Evolutionary conservation across 495 filamentous ascomycete genomes (phyloP).

Genomic region (Amphirosellinia nigrospora): DNA sequence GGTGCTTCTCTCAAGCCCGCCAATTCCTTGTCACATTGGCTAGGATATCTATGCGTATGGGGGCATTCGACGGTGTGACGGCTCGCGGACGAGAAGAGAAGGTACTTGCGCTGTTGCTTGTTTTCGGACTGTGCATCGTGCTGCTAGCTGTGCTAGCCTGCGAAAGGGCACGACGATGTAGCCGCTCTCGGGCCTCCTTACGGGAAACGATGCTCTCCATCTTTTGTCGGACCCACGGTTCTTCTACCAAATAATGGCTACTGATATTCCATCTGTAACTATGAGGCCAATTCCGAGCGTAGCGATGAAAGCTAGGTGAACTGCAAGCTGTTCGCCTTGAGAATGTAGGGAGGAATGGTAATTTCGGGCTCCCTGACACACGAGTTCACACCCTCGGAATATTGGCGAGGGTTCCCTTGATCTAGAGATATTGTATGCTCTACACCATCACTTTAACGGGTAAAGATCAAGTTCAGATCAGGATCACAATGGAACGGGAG

Average conservation of each 20-base stretch:
- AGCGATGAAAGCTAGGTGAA: background rate
- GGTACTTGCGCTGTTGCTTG: slow-evolving; percentile 43
- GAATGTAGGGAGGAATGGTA: background rate
- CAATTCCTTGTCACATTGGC: slow-evolving; percentile 27
- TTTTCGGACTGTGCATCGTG: slow-evolving; percentile 47
- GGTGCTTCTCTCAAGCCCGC: slow-evolving; percentile 35
- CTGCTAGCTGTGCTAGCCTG: slow-evolving; percentile 48
- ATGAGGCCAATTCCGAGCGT: background rate
- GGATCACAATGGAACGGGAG: background rate
- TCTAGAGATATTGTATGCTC: background rate
- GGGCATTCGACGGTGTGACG: slow-evolving; percentile 29
- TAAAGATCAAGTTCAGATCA: slow-evolving; percentile 2
- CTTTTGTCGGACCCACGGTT: background rate
- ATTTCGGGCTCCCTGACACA: background rate
- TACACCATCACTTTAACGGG: slow-evolving; percentile 10
- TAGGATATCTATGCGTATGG: slow-evolving; percentile 41
- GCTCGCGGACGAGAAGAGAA: slow-evolving; percentile 41
- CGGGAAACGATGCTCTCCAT: slow-evolving; percentile 32
- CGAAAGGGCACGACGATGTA: slow-evolving; percentile 47
- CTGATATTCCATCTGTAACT: slow-evolving; percentile 22
- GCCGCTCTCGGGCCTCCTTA: slow-evolving; percentile 37
- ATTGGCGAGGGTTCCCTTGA: background rate
- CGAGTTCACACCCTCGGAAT: slow-evolving; percentile 10
- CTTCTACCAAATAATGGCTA: slow-evolving; percentile 4
- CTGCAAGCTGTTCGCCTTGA: background rate